These are phyloP conservation scores for Coemansia sp. DNA, from an alignment of 192 early-diverging fungal species.

Conservation along the genomic window DNA sequence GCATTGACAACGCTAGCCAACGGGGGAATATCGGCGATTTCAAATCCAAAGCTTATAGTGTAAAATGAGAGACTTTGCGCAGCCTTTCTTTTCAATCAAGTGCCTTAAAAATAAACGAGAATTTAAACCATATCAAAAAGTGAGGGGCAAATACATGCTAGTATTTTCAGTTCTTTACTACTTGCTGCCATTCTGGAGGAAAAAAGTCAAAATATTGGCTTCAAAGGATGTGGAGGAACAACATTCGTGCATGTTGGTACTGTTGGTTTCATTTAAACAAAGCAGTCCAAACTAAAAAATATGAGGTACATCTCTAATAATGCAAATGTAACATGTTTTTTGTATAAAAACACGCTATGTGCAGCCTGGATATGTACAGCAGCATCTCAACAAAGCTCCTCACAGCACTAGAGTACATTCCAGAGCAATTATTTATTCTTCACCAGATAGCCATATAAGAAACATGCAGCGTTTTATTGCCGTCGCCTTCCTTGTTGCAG, in stretches of 20 bases:
- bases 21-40: background rate
- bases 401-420: background rate
- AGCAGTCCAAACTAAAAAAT: too few relatives aligned
- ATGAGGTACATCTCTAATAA: background rate
- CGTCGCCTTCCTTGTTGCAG: background rate
- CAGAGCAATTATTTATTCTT: background rate
- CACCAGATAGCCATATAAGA: background rate
- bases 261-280: background rate
- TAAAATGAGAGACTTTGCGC: background rate
- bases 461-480: background rate
- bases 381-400: background rate
- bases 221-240: background rate
- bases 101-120: background rate
- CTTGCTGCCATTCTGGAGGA: too few relatives aligned
- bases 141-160: too few relatives aligned
- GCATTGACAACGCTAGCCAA: too few relatives aligned
- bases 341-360: background rate
- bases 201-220: background rate
- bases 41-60: background rate
- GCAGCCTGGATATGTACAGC: background rate
- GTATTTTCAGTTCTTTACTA: too few relatives aligned
- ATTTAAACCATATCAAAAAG: too few relatives aligned
- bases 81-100: background rate
- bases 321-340: background rate
- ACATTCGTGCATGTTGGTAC: background rate